Conservation (phyloP, 306 rosid genomes). For the Glycine tomentella region DNA sequence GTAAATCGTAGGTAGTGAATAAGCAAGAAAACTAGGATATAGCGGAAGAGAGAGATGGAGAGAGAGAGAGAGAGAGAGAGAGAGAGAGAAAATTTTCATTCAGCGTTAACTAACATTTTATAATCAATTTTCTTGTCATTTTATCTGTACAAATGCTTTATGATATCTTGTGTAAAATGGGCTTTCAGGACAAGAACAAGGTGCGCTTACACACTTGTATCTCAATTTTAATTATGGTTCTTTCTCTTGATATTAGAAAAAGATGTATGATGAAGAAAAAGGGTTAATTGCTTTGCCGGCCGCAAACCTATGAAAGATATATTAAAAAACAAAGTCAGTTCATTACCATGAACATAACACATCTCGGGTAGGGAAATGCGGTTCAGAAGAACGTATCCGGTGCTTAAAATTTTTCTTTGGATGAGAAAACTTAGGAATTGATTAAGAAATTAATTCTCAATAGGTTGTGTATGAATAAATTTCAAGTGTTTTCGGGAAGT, state of each 20-base stretch:
- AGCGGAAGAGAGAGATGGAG: too few relatives aligned
- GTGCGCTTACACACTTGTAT: neutral
- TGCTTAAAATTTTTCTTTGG: neutral
- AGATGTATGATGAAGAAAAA: slow-evolving; percentile 5
- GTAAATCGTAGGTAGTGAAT: neutral
- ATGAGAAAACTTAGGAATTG: neutral
- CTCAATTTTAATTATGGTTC: neutral
- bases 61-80: neutral
- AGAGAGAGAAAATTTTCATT: neutral
- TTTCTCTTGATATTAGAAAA: slow-evolving; percentile 4
- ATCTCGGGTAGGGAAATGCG: neutral
- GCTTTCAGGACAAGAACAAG: neutral
- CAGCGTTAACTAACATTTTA: neutral
- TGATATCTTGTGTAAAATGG: neutral
- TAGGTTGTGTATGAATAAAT: slow-evolving; percentile 14
- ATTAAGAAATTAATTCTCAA: slow-evolving; percentile 16
- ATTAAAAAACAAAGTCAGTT: neutral
- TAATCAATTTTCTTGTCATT: slow-evolving; percentile 1
- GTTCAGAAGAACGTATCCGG: slow-evolving; percentile 10
- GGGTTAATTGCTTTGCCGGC: neutral
- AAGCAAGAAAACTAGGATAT: neutral
- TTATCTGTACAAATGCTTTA: neutral
- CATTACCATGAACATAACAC: slow-evolving; percentile 11
- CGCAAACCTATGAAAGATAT: neutral
- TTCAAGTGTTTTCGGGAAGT: neutral